Conservation (phyloP, 208 protist genomes). For the Leishmania amazonensis region DNA sequence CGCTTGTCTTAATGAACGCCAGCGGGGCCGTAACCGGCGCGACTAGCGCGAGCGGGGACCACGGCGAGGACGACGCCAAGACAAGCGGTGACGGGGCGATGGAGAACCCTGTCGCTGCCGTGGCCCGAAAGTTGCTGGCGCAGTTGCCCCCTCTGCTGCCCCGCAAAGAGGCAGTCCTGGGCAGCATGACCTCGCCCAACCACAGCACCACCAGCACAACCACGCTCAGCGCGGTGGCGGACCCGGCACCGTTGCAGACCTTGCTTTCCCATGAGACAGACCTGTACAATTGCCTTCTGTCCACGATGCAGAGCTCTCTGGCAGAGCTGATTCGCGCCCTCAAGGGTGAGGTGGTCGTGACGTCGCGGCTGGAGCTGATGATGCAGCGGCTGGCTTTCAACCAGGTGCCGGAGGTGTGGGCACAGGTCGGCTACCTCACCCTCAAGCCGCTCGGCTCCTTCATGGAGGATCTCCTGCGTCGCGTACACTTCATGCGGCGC, state of each 20-base stretch:
- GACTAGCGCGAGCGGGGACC: slow-evolving; percentile 21
- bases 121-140: slow-evolving; percentile 53
- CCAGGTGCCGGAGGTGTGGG: slow-evolving; percentile 94
- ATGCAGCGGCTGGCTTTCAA: slow-evolving; percentile 75
- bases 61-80: slow-evolving; percentile 31
- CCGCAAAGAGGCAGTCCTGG: slow-evolving; percentile 42
- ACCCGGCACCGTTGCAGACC: slow-evolving; percentile 76
- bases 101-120: slow-evolving; percentile 46
- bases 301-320: slow-evolving; percentile 53
- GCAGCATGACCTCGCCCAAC: slow-evolving; percentile 27
- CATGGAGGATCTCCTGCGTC: slow-evolving; percentile 91
- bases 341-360: slow-evolving; percentile 91
- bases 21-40: slow-evolving; percentile 25
- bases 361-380: slow-evolving; percentile 70
- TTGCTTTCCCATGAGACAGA: slow-evolving; percentile 89
- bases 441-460: slow-evolving; percentile 95
- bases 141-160: slow-evolving; percentile 59
- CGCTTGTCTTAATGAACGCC: slow-evolving; percentile 55
- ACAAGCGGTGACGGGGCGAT: slow-evolving; percentile 27
- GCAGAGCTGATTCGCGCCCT: slow-evolving; percentile 76
- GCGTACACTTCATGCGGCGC: slow-evolving; percentile 89
- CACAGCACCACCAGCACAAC: neutral
- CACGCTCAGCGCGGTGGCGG: slow-evolving; percentile 28
- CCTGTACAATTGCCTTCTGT: slow-evolving; percentile 83
- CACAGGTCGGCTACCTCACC: slow-evolving; percentile 90